These are phyloP conservation scores for Fusarium praegraminearum DNA, from an alignment of 2,329 filamentous ascomycete species.

Conservation along the genomic window DNA sequence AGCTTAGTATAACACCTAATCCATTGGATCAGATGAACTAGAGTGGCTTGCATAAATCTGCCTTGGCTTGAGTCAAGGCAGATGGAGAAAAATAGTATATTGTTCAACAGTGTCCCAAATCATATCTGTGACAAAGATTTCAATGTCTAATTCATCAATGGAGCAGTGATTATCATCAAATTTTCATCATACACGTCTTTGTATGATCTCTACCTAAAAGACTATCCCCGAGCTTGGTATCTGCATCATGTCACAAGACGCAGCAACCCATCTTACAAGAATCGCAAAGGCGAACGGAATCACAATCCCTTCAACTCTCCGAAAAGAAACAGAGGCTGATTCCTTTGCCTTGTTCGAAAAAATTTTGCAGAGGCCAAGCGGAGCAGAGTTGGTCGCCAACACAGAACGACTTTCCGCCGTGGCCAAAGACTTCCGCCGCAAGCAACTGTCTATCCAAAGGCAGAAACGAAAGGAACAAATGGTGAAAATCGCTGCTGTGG, in stretches of 20 bases:
- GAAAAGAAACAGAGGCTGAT: not conserved
- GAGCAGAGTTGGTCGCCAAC: slow-evolving; percentile 1
- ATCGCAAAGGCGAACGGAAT: not conserved
- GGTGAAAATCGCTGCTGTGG: not conserved
- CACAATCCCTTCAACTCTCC: not conserved
- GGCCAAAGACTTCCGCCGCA: slow-evolving; percentile 10
- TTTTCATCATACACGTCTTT: not conserved
- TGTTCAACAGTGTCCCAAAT: fast-evolving
- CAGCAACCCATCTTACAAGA: not conserved
- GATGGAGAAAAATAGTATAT: not conserved
- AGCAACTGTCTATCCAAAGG: not conserved
- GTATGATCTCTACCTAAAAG: not conserved
- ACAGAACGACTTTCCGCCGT: not conserved
- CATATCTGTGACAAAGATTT: not conserved
- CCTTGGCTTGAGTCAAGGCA: slow-evolving; percentile 25
- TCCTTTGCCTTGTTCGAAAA: not conserved
- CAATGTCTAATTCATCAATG: fast-evolving
- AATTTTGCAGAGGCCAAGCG: not conserved
- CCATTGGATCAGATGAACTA: not conserved
- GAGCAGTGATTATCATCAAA: too few relatives aligned
- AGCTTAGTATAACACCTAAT: too few relatives aligned
- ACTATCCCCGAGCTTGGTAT: not conserved
- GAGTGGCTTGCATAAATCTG: slow-evolving; percentile 2
- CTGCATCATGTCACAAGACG: not conserved
- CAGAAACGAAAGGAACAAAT: not conserved